Evolutionary conservation across 2,329 filamentous ascomycete species (phyloP), one percentile per base, ranked within the genome.

Genomic region (Helminthosporium solani): DNA sequence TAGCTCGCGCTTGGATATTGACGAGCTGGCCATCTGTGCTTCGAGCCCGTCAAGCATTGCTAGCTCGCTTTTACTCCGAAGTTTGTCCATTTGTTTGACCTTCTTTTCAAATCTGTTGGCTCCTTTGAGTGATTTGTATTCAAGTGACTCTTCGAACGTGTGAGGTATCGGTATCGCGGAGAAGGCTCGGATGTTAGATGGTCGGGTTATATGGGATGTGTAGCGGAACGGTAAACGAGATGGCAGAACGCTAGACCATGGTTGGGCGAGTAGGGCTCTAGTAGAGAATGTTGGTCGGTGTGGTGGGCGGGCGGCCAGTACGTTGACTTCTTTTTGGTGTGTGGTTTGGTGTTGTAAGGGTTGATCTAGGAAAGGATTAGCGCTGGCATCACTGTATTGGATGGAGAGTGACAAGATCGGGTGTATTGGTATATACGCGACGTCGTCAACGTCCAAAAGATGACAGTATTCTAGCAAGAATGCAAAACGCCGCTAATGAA

Each of bases 401-500:
- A 40, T 31, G 27, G 36, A 9, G 35, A 27, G 28, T 20, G 34
- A 44, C 14, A 28, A 40, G 33, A 47, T 30, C 47, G 52, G 59
- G 52, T 63, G 60, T 64, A 53, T 60, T 63, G 44, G 51, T 64
- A 61, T 64, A 57, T 61, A 62, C 43, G 44, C 49, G 28, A 33
- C 36, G 20, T 33, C 44, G 31, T 47, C 49, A 44, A 53, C 42
- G 36, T 43, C 46, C 31, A 47, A 33, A 34, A 52, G 53, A 40
- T 34, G 49, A 60, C 30, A 23, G 52, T 47, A 49, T 37, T 49
- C n/a, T n/a, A n/a, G 35, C 49, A 47, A 28, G 41, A 38, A 37
- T 51, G 50, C 50, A 46, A 40, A 63, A 64, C 60, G 63, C 60
- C 63, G 49, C 46, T 52, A 50, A 66, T 68, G 66, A 58, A 62